Evolutionary conservation across 805 yeast genomes (phyloP).

Genomic region (Dipodascopsis uninucleata): DNA sequence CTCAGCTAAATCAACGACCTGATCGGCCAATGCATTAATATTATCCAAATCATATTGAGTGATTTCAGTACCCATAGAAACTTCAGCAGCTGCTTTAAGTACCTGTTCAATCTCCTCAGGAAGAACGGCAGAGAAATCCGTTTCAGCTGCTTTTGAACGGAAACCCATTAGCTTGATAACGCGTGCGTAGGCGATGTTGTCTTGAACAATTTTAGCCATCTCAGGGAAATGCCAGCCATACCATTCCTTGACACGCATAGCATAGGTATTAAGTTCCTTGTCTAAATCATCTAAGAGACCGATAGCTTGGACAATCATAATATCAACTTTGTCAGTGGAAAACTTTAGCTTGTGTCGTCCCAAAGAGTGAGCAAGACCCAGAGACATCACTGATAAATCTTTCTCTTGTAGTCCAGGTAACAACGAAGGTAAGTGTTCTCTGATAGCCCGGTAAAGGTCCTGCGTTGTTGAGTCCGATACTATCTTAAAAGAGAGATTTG

Average conservation of each 20-base stretch:
- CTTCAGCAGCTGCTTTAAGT: constrained; percentile 95
- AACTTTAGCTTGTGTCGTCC: constrained; percentile 98
- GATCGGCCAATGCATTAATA: constrained; percentile 88
- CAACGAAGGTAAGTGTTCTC: constrained; percentile 89
- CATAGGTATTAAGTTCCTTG: constrained; percentile 95
- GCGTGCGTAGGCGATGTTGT: constrained; percentile 94
- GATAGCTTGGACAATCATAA: constrained; percentile 98
- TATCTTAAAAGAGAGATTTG: constrained; percentile 77
- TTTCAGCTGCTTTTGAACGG: constrained; percentile 83
- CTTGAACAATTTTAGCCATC: constrained; percentile 93
- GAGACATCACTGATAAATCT: constrained; percentile 88
- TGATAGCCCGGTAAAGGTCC: constrained; percentile 91
- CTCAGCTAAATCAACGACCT: constrained; percentile 91
- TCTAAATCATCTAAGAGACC: constrained; percentile 94
- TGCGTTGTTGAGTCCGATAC: constrained; percentile 93
- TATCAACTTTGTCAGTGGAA: constrained; percentile 97
- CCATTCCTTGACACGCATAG: constrained; percentile 99
- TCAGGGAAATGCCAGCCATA: constrained; percentile 99
- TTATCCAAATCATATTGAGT: constrained; percentile 84
- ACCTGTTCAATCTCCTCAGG: constrained; percentile 92
- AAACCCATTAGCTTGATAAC: constrained; percentile 90
- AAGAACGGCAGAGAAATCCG: constrained; percentile 83
- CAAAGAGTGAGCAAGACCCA: constrained; percentile 97
- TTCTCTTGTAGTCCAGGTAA: constrained; percentile 87
- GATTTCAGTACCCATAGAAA: constrained; percentile 99